Percentiles rank a stretch among this genome's conserved stretches.
These are phyloP conservation scores for Pezicula radicicola DNA, from an alignment of 2,329 filamentous ascomycete genomes.

Conservation along the genomic window DNA sequence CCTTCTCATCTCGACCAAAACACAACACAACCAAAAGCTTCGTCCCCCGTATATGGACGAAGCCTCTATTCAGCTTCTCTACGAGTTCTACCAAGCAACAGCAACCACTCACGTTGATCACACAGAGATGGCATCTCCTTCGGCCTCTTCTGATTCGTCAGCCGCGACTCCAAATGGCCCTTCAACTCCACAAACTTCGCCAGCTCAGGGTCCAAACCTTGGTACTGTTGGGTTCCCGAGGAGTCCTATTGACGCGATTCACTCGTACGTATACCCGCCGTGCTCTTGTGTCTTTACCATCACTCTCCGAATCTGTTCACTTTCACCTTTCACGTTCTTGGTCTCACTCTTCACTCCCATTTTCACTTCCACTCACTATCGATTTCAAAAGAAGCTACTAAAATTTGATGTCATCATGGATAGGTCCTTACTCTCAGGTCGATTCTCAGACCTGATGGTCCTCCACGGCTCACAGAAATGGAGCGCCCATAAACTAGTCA, in stretches of 20 bases:
- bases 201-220: too few species aligned
- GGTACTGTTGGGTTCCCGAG: neutral
- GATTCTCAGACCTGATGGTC: conserved; percentile 21
- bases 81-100: conserved; percentile 5
- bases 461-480: conserved; percentile 14
- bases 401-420: neutral
- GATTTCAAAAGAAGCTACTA: neutral
- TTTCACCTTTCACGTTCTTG: too few species aligned
- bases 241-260: conserved; percentile 11
- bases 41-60: conserved; percentile 4
- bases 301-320: too few species aligned
- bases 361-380: neutral
- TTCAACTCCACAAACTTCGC: too few species aligned
- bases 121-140: neutral
- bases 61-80: conserved; percentile 10
- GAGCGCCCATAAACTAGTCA: conserved; percentile 21
- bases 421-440: conserved; percentile 18
- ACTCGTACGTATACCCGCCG: conserved; percentile 5
- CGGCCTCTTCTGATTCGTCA: neutral
- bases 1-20: neutral
- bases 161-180: neutral
- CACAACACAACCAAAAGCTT: neutral
- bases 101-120: neutral
- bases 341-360: too few species aligned
- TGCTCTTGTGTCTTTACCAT: too few species aligned